Base-by-base conservation (phyloP, 2,329 filamentous ascomycete genomes). In the Neonectria neomacrospora region DNA sequence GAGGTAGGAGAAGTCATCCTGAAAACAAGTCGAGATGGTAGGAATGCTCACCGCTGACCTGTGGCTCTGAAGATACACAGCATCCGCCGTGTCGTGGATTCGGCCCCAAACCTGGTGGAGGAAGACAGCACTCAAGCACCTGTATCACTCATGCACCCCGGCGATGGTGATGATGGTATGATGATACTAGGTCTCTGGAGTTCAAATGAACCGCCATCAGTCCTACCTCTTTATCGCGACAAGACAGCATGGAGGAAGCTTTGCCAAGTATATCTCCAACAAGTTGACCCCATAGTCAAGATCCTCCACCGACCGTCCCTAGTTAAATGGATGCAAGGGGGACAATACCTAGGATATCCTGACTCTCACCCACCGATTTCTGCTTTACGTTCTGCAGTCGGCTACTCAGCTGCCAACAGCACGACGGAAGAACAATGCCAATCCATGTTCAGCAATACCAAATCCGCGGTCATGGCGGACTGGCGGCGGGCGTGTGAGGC, bases 401-500 rank as follows among this genome's bases (percentile, higher is more conserved):
- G 65, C 16, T 74, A 70, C 50, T 61, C 69, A 18, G 70, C 73
- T 14, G 61, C 67, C 14, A 66, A 54, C 47, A 73, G 68, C 16
- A 65, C 74, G 69, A 71, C 72, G 7, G 72, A 73, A 37, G 55
- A 50, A 9, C 68, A 72, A 55, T 72, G 71, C 22, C 56, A 65
- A 54, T 45, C 53, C 5, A 50, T 58, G 7, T 69, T 72, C 11
- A 11, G 48, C 12, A 62, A n/a, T 2, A 45, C 41, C 32, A 74
- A 71, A 37, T 42, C 54, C 5, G 44, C 8, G 3, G 9, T 69
- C 4, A 58, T 71, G 34, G 54, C 14, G 9, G 71, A 26, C 10
- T 56, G 44, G 12, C 58, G 45, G n/a, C 20, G 5, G 2, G 37
- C 23, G 5, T 61, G 58, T 18, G 68, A 74, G 41, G 44, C 48